These are phyloP conservation scores for Ceratobasidium sp. DNA, from an alignment of 1,284 basidiomycete genomes.

Conservation along the genomic window DNA sequence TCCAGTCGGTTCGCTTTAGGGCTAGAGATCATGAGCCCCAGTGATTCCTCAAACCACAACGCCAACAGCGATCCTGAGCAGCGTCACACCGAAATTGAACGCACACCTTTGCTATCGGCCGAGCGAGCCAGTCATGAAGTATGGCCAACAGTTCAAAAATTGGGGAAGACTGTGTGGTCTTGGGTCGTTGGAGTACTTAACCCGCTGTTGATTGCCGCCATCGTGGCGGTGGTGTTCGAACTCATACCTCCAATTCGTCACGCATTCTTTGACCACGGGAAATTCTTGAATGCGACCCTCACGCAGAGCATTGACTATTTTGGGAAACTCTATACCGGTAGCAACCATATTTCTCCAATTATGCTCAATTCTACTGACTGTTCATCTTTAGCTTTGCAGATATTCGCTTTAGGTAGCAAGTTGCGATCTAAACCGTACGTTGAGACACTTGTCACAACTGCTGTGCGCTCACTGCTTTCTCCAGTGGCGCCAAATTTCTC, in stretches of 20 bases:
- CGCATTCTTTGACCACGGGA: conserved; percentile 22
- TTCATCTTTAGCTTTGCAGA: conserved; percentile 27
- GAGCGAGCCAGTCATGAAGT: conserved; percentile 3
- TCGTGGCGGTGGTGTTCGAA: conserved; percentile 30
- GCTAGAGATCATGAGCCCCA: conserved; percentile 25
- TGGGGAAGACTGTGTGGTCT: conserved; percentile 7
- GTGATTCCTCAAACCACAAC: not conserved
- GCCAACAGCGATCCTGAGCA: not conserved
- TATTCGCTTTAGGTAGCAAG: conserved; percentile 43
- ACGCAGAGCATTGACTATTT: conserved; percentile 32
- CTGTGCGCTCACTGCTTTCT: not conserved
- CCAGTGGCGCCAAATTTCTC: conserved; percentile 33
- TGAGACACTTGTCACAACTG: not conserved
- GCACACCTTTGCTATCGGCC: conserved; percentile 28
- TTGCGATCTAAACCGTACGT: conserved; percentile 38
- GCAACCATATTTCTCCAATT: not conserved
- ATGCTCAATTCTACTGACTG: not conserved
- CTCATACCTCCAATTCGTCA: conserved; percentile 36
- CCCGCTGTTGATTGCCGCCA: conserved; percentile 41
- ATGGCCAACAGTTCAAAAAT: conserved; percentile 17
- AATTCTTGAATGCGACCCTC: conserved; percentile 17
- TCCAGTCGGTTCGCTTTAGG: conserved; percentile 25
- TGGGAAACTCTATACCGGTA: conserved; percentile 38
- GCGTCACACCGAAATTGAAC: conserved; percentile 9
- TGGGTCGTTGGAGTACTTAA: conserved; percentile 31